A percentile compares a stretch with the other conserved stretches of the same genome.
Evolutionary conservation across 306 rosid genomes (phyloP).

Genomic region (Hippophae tibetana): DNA sequence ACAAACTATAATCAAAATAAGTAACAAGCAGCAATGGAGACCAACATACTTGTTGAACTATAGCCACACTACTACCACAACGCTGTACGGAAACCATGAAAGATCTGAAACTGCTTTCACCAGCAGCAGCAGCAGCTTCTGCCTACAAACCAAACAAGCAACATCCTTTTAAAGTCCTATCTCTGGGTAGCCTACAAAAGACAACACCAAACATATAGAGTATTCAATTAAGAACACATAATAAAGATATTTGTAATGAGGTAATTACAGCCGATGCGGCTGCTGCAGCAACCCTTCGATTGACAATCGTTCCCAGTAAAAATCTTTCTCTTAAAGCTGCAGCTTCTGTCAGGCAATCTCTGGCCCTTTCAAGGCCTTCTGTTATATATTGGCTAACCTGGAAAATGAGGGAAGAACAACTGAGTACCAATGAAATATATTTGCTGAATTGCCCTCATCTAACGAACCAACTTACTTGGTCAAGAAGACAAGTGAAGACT

Average conservation of each 20-base stretch:
- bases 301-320: slow-evolving; percentile 65
- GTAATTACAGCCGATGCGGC: slow-evolving; percentile 89
- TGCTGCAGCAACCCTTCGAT: slow-evolving; percentile 98
- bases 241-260: slow-evolving; percentile 14
- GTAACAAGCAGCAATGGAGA: slow-evolving; percentile 16
- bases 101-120: slow-evolving; percentile 98
- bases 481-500: slow-evolving; percentile 85
- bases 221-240: slow-evolving; percentile 18
- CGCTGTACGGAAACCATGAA: slow-evolving; percentile 99
- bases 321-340: slow-evolving; percentile 91
- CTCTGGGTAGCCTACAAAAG: slow-evolving; percentile 18
- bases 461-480: slow-evolving; percentile 68
- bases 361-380: slow-evolving; percentile 94
- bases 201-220: background rate
- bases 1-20: slow-evolving; percentile 8
- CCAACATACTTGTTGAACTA: slow-evolving; percentile 84
- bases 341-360: slow-evolving; percentile 89
- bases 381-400: slow-evolving; percentile 95
- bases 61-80: slow-evolving; percentile 97
- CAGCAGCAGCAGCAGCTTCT: slow-evolving; percentile 99
- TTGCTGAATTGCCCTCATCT: slow-evolving; percentile 15
- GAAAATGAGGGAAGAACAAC: slow-evolving; percentile 2
- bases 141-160: slow-evolving; percentile 56
- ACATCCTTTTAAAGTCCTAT: slow-evolving; percentile 11
- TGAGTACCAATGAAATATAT: slow-evolving; percentile 18